Evolutionary conservation across 441 rosid species (phyloP), one percentile per base, ranked within the genome.

Genomic region (Raphanus hybrid): DNA sequence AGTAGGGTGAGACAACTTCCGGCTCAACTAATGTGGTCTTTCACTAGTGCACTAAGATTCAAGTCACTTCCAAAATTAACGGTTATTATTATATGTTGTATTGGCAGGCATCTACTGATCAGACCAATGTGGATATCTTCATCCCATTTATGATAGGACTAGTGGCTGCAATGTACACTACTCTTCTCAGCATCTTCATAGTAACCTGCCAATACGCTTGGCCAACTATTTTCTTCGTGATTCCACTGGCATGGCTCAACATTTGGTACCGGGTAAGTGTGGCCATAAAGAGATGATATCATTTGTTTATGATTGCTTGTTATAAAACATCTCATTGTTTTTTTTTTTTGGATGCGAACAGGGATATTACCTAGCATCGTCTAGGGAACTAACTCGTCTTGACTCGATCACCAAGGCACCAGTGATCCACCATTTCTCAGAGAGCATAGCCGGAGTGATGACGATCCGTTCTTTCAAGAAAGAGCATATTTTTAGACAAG

Each of bases 141-240:
- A 86, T 95, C 5, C 99, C 98, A 2, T 90, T 93, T 48, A 52
- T 91, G 65, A 57, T 88, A 69, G 84, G 89, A 39, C 69, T 91
- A 32, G 81, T 89, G 4, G 48, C 92, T 52, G 59, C 98, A 67
- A 89, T 93, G 94, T 91, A 90, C 75, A 69, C 87, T 68, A 90
- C 96, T 16, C 78, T 93, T 37, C 89, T 93, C 45, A 85, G 99
- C 79, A 95, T 95, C 86, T 82, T 93, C 82, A 83, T 93, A 64
- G 86, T 95, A 80, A 92, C 93, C 8, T 95, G 99, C 41, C 99
- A 95, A 75, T 90, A 93, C 65, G 89, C 98, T 71, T 95, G 99
- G 99, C 99, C 99, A 3, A 95, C 92, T 1, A 39, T 90, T 26
- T 87, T 95, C 88, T 76, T 95, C 62, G 23, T 95, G 32, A 81